Percentiles rank a stretch among this genome's conserved stretches.
Evolutionary conservation across 73 alveolate species (phyloP).

Genomic region (Breviolum minutum): DNA sequence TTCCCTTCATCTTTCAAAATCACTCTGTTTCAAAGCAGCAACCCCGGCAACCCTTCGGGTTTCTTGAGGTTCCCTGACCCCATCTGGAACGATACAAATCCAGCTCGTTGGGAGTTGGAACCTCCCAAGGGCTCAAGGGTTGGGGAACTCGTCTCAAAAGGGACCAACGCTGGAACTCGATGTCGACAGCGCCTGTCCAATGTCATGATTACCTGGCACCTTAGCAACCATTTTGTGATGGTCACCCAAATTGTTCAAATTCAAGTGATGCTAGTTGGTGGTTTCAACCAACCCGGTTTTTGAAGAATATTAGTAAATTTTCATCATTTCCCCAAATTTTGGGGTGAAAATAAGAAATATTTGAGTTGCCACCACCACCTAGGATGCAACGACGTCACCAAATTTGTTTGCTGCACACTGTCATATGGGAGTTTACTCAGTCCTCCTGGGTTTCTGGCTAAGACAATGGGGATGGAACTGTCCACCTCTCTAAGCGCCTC

Average conservation of each 20-base stretch:
- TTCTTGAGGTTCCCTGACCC: not conserved
- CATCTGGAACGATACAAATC: conserved; percentile 66
- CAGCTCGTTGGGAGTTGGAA: conserved; percentile 65
- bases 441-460: not conserved
- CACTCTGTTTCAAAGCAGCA: too few relatives aligned
- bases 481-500: conserved; percentile 74
- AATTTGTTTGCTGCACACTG: not conserved
- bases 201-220: conserved; percentile 82
- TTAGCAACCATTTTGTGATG: not conserved
- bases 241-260: not conserved
- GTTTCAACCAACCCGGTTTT: too few relatives aligned
- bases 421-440: not conserved
- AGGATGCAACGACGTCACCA: too few relatives aligned
- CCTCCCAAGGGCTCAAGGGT: not conserved
- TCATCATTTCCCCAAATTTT: too few relatives aligned
- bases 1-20: too few relatives aligned
- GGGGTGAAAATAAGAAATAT: too few relatives aligned
- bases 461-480: conserved; percentile 77
- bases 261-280: not conserved
- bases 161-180: too few relatives aligned
- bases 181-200: conserved; percentile 91
- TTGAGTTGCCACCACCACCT: too few relatives aligned
- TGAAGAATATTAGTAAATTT: too few relatives aligned
- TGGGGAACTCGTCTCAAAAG: too few relatives aligned
- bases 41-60: too few relatives aligned